Conservation (phyloP, 176 grass and related monocot genomes). For the Ampelocalamus luodianensis region DNA sequence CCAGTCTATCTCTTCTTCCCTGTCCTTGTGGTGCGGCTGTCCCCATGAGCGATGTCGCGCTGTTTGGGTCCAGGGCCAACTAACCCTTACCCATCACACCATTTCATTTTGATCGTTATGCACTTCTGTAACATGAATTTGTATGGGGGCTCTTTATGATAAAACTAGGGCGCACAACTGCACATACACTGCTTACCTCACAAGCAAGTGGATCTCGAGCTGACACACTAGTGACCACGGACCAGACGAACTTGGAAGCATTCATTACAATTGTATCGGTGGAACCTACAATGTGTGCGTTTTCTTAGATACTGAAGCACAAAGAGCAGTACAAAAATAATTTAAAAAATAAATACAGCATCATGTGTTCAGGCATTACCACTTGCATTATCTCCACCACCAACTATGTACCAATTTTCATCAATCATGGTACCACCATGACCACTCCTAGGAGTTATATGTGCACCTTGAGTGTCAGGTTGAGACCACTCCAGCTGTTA, state of each 20-base stretch:
- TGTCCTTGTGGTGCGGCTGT: background rate
- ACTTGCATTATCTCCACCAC: slow-evolving; percentile 94
- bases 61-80: background rate
- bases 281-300: slow-evolving; percentile 59
- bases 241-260: slow-evolving; percentile 90
- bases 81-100: background rate
- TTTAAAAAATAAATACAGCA: slow-evolving; percentile 18
- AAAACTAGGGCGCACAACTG: slow-evolving; percentile 31
- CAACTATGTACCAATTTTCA: slow-evolving; percentile 97
- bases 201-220: slow-evolving; percentile 85
- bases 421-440: slow-evolving; percentile 83
- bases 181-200: slow-evolving; percentile 62
- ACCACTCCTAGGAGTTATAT: slow-evolving; percentile 87
- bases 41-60: background rate
- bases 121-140: slow-evolving; percentile 20
- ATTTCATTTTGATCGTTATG: slow-evolving; percentile 1
- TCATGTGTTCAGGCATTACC: slow-evolving; percentile 57
- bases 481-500: slow-evolving; percentile 96
- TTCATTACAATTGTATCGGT: slow-evolving; percentile 84
- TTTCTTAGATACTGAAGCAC: slow-evolving; percentile 34
- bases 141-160: background rate
- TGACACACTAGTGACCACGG: slow-evolving; percentile 67
- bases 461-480: slow-evolving; percentile 85
- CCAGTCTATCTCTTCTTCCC: background rate
- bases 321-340: slow-evolving; percentile 19